These are phyloP conservation scores for Solanum rostratum DNA, from an alignment of 257 asterid species.

Conservation along the genomic window DNA sequence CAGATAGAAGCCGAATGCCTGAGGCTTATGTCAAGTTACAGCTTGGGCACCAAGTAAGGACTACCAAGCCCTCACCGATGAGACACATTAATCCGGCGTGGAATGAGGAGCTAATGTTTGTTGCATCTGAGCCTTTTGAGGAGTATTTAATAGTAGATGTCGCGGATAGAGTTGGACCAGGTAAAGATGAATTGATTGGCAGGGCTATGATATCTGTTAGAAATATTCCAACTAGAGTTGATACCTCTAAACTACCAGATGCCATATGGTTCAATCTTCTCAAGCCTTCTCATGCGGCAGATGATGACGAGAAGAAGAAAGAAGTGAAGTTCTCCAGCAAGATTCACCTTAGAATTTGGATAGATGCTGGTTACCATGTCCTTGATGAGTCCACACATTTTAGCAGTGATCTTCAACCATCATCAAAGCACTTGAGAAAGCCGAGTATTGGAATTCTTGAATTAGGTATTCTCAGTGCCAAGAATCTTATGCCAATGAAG, in stretches of 20 bases:
- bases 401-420: constrained; percentile 80
- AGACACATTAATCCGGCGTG: constrained; percentile 55
- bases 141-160: constrained; percentile 55
- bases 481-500: constrained; percentile 68
- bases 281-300: constrained; percentile 38
- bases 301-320: constrained; percentile 45
- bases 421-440: constrained; percentile 57
- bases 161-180: constrained; percentile 54
- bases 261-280: constrained; percentile 58
- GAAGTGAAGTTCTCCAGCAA: constrained; percentile 78
- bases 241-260: constrained; percentile 44
- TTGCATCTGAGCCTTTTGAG: constrained; percentile 72
- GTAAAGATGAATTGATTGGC: constrained; percentile 51
- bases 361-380: constrained; percentile 85
- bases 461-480: constrained; percentile 71
- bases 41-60: constrained; percentile 53
- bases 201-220: constrained; percentile 43
- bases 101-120: constrained; percentile 86
- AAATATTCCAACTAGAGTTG: constrained; percentile 36
- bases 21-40: constrained; percentile 48
- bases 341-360: constrained; percentile 46
- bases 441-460: constrained; percentile 72
- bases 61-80: constrained; percentile 40
- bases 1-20: constrained; percentile 40
- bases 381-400: constrained; percentile 77